These are phyloP conservation scores for Sporothrix brunneoviolacea DNA, from an alignment of 2,329 filamentous ascomycete genomes.

Conservation along the genomic window DNA sequence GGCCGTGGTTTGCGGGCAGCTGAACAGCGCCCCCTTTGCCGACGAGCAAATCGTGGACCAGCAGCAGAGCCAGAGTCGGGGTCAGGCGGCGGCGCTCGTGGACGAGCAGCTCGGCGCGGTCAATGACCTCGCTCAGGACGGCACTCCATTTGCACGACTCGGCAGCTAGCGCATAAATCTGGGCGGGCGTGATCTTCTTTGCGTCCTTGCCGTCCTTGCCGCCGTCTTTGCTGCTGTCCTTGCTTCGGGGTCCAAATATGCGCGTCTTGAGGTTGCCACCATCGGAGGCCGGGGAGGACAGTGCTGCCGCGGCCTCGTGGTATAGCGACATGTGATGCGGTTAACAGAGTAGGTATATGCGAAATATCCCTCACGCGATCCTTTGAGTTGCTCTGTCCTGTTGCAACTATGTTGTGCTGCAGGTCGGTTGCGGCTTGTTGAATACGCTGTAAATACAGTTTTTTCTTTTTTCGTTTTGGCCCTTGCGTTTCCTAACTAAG, in stretches of 20 bases:
- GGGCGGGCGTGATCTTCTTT: slow-evolving; percentile 57
- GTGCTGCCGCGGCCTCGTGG: slow-evolving; percentile 75
- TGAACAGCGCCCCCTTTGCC: slow-evolving; percentile 72
- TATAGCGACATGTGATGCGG: slow-evolving; percentile 99
- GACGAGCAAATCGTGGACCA: slow-evolving; percentile 81
- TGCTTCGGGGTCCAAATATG: slow-evolving; percentile 57
- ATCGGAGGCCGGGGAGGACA: slow-evolving; percentile 55
- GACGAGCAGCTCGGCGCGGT: slow-evolving; percentile 67
- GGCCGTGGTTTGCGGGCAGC: slow-evolving; percentile 69
- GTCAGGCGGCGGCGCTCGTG: slow-evolving; percentile 67
- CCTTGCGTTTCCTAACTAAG: too few species aligned
- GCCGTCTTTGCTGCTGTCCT: slow-evolving; percentile 32
- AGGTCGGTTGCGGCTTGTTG: not conserved
- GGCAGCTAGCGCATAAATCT: slow-evolving; percentile 79
- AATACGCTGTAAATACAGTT: not conserved
- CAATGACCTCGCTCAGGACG: slow-evolving; percentile 83
- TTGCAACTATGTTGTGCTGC: not conserved
- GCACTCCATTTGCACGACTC: slow-evolving; percentile 88
- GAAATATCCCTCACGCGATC: too few species aligned
- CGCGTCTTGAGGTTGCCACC: slow-evolving; percentile 84
- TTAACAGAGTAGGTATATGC: too few species aligned
- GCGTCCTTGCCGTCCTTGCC: not conserved
- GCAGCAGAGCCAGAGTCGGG: slow-evolving; percentile 69
- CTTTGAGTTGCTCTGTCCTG: not conserved
- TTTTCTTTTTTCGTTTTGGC: not conserved